Evolutionary conservation across 495 filamentous ascomycete species (phyloP).

Genomic region (Aspergillus cristatus): DNA sequence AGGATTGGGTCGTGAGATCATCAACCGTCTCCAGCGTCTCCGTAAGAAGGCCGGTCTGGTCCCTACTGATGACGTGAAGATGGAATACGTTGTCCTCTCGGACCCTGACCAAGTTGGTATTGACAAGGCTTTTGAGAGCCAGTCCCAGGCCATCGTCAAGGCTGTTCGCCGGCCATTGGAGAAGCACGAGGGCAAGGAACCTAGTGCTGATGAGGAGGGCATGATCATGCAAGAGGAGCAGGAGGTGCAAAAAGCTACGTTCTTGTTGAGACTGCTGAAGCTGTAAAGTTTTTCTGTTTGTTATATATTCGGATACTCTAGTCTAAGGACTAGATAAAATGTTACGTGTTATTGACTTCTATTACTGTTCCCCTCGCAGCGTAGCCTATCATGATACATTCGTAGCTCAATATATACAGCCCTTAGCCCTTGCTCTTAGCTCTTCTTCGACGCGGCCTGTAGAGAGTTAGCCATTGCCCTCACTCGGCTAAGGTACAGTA

Average conservation of each 20-base stretch:
- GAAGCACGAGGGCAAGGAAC: slow-evolving; percentile 57
- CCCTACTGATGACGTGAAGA: slow-evolving; percentile 76
- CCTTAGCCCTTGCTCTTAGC: slow-evolving; percentile 8
- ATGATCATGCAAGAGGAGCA: slow-evolving; percentile 80
- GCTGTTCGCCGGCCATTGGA: slow-evolving; percentile 72
- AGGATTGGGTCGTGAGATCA: slow-evolving; percentile 70
- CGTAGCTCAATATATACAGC: too few relatives aligned
- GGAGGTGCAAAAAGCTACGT: slow-evolving; percentile 79
- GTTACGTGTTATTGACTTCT: too few relatives aligned
- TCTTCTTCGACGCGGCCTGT: slow-evolving; percentile 35
- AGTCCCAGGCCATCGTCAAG: slow-evolving; percentile 63
- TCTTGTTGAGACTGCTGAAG: slow-evolving; percentile 74
- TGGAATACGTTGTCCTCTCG: slow-evolving; percentile 67
- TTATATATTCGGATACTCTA: neutral
- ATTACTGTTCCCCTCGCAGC: too few relatives aligned
- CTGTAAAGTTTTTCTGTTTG: slow-evolving; percentile 39
- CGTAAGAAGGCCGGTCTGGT: slow-evolving; percentile 75
- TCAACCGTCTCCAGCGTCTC: slow-evolving; percentile 73
- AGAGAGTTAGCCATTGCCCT: neutral
- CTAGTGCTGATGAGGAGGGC: slow-evolving; percentile 44
- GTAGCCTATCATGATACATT: too few relatives aligned
- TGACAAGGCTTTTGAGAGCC: slow-evolving; percentile 61
- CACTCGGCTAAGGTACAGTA: slow-evolving; percentile 10
- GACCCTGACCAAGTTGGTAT: slow-evolving; percentile 74
- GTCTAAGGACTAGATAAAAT: too few relatives aligned